Conservation (phyloP, 2,329 filamentous ascomycete genomes). For the Cladosporium colombiae region DNA sequence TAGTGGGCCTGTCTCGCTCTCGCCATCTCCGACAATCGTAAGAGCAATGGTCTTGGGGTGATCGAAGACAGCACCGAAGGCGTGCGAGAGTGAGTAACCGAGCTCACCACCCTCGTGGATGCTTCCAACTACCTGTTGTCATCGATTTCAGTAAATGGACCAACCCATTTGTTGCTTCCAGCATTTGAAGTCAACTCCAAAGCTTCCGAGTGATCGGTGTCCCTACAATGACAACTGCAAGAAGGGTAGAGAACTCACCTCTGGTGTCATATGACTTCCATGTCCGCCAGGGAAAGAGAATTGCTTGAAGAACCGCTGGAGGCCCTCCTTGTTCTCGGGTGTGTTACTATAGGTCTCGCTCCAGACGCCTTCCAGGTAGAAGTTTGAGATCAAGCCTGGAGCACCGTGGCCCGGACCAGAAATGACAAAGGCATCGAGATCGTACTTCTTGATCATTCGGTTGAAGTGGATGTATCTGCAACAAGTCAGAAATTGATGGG, state of each 20-base stretch:
- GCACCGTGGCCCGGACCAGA: slow-evolving; percentile 78
- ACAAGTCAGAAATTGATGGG: slow-evolving; percentile 11
- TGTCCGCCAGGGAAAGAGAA: slow-evolving; percentile 82
- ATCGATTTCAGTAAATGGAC: neutral
- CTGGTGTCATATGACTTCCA: slow-evolving; percentile 74
- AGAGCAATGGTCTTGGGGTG: slow-evolving; percentile 72
- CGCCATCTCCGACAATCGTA: slow-evolving; percentile 78
- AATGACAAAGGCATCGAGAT: slow-evolving; percentile 70
- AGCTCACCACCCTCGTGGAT: slow-evolving; percentile 76
- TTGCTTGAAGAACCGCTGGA: slow-evolving; percentile 77
- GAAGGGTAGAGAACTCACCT: slow-evolving; percentile 58
- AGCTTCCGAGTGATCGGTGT: neutral
- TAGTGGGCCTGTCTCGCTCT: slow-evolving; percentile 77
- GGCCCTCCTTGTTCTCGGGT: slow-evolving; percentile 65
- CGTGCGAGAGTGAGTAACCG: slow-evolving; percentile 78
- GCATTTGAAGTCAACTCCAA: neutral
- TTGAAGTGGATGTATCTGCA: slow-evolving; percentile 73
- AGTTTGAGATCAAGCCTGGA: slow-evolving; percentile 72
- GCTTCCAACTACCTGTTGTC: slow-evolving; percentile 11
- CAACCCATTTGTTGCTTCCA: slow-evolving; percentile 41
- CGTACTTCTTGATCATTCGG: slow-evolving; percentile 77
- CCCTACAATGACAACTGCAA: neutral
- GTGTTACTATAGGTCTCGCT: slow-evolving; percentile 76
- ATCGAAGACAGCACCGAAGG: slow-evolving; percentile 76
- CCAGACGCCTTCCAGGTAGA: slow-evolving; percentile 76